Percentiles rank a stretch among this genome's conserved stretches.
Evolutionary conservation across 2,329 filamentous ascomycete genomes (phyloP).

Genomic region (Kalmusia sp.): DNA sequence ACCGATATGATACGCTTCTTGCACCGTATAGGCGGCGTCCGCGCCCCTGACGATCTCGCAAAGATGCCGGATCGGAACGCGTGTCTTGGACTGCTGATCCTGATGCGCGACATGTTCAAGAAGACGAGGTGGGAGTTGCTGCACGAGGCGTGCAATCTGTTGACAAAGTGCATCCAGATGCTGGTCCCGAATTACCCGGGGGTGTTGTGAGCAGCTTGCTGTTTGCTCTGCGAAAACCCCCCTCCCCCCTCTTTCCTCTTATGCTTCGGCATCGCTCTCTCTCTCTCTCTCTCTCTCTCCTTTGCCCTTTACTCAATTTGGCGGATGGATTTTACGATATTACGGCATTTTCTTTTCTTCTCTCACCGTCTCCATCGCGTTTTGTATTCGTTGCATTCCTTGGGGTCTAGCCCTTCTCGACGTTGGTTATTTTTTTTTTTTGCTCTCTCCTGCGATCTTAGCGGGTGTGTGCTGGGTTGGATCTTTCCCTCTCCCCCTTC

Average conservation of each 20-base stretch:
- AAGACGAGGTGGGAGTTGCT: slow-evolving; percentile 90
- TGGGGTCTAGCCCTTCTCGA: no score
- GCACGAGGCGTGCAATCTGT: slow-evolving; percentile 80
- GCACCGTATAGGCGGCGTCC: slow-evolving; percentile 72
- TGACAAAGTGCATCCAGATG: slow-evolving; percentile 80
- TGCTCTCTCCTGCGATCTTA: neutral
- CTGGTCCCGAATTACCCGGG: slow-evolving; percentile 40
- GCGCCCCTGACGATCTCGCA: slow-evolving; percentile 79
- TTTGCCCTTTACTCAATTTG: neutral
- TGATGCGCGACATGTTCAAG: slow-evolving; percentile 81
- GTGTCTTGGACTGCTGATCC: slow-evolving; percentile 80
- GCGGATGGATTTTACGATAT: neutral
- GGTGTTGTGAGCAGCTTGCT: neutral
- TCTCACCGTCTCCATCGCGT: neutral
- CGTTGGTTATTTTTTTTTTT: no score
- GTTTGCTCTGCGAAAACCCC: neutral
- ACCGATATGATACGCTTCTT: slow-evolving; percentile 83
- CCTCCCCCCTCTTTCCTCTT: no score
- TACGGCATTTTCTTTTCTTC: neutral
- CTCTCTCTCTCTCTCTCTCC: neutral
- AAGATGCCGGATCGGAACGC: slow-evolving; percentile 77
- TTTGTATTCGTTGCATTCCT: neutral
- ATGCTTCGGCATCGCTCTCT: no score
- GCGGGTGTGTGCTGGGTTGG: neutral
- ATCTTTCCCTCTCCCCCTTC: neutral